These are phyloP conservation scores for Sporothrix phasma DNA, from an alignment of 2,329 filamentous ascomycete genomes.

Conservation along the genomic window DNA sequence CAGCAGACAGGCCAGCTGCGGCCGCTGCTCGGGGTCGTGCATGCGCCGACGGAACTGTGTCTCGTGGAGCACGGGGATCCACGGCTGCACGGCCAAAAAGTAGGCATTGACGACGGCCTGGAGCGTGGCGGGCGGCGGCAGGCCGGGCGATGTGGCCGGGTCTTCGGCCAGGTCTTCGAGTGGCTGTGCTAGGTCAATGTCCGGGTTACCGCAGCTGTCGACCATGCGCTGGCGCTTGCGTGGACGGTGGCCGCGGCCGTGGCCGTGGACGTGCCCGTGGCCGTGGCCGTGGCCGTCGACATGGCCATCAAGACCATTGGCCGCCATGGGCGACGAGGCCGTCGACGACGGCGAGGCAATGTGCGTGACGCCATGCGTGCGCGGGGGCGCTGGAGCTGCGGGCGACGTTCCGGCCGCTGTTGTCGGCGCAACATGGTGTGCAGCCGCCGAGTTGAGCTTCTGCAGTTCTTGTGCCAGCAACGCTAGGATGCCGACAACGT, in stretches of 20 bases:
- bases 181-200: conserved; percentile 7
- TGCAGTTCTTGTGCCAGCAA: conserved; percentile 15
- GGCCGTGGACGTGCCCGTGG: background rate
- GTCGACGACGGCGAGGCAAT: background rate
- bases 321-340: background rate
- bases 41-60: conserved; percentile 24
- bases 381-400: background rate
- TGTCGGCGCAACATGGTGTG: background rate
- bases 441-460: conserved; percentile 1
- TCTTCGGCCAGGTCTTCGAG: conserved; percentile 6
- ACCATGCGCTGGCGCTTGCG: conserved; percentile 15
- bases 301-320: background rate
- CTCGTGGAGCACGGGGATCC: conserved; percentile 30
- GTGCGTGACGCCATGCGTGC: background rate
- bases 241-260: background rate
- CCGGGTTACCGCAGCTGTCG: conserved; percentile 15
- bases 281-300: background rate
- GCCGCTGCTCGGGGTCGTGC: conserved; percentile 20
- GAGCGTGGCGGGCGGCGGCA: conserved; percentile 16
- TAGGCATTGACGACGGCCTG: conserved; percentile 24
- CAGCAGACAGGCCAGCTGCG: conserved; percentile 24
- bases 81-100: conserved; percentile 28
- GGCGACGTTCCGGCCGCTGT: background rate
- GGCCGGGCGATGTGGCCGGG: background rate
- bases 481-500: conserved; percentile 8